Conservation (phyloP, 805 yeast genomes). For the Saccharomyces jurei region DNA sequence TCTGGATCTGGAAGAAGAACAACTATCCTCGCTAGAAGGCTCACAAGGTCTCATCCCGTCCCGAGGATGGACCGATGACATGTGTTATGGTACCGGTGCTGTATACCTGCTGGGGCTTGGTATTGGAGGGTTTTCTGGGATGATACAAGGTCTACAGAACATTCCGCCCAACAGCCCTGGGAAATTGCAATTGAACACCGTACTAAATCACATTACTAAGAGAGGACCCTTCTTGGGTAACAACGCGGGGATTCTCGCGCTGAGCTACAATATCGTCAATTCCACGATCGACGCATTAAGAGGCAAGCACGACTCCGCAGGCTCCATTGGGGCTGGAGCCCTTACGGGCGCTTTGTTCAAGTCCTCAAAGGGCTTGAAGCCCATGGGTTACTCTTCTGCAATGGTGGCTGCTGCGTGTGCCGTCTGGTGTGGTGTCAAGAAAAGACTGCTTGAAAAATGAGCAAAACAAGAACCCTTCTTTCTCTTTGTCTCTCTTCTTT, state of each 20-base stretch:
- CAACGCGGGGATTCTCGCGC: slow-evolving; percentile 87
- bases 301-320: slow-evolving; percentile 81
- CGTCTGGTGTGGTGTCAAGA: slow-evolving; percentile 82
- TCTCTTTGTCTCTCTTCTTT: background rate
- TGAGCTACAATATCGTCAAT: slow-evolving; percentile 79
- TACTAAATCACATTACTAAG: slow-evolving; percentile 84
- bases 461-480: background rate
- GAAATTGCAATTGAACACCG: slow-evolving; percentile 77
- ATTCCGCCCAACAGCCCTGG: slow-evolving; percentile 71
- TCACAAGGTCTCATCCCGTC: slow-evolving; percentile 87
- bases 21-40: slow-evolving; percentile 69
- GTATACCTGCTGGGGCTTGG: slow-evolving; percentile 83
- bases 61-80: slow-evolving; percentile 96
- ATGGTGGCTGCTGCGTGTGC: slow-evolving; percentile 87
- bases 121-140: slow-evolving; percentile 81
- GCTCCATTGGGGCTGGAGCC: slow-evolving; percentile 84
- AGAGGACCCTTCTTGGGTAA: slow-evolving; percentile 96
- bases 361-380: slow-evolving; percentile 75
- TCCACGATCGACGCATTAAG: slow-evolving; percentile 70
- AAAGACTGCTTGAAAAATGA: slow-evolving; percentile 14
- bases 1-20: slow-evolving; percentile 81
- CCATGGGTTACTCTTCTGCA: slow-evolving; percentile 80
- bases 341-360: slow-evolving; percentile 87
- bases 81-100: slow-evolving; percentile 96
- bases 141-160: slow-evolving; percentile 74